These are phyloP conservation scores for Pezicula radicicola DNA, from an alignment of 2,329 filamentous ascomycete genomes.

Conservation along the genomic window DNA sequence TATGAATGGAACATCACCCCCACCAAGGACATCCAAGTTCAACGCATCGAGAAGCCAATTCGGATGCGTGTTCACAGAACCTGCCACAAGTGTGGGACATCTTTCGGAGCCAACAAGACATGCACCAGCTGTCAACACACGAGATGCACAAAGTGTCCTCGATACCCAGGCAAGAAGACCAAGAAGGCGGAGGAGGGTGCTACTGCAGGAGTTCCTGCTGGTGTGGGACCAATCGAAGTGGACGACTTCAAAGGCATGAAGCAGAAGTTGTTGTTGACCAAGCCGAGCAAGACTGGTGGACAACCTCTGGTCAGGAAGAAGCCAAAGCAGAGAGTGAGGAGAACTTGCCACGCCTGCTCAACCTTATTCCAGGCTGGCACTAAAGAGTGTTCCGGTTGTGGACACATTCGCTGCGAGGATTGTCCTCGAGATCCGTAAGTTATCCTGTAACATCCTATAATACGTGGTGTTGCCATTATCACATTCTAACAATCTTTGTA, in stretches of 20 bases:
- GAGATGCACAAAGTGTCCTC: slow-evolving; percentile 77
- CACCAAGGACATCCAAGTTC: slow-evolving; percentile 19
- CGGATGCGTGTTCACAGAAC: slow-evolving; percentile 74
- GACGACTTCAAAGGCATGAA: slow-evolving; percentile 22
- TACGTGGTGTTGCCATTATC: background rate
- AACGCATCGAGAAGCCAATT: slow-evolving; percentile 70
- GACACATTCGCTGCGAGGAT: slow-evolving; percentile 72
- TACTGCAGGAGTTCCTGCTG: slow-evolving; percentile 35
- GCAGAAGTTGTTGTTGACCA: slow-evolving; percentile 53
- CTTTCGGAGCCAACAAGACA: slow-evolving; percentile 69
- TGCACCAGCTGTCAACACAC: slow-evolving; percentile 76
- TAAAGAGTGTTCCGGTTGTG: slow-evolving; percentile 66
- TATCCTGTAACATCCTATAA: background rate
- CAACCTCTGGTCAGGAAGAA: slow-evolving; percentile 72
- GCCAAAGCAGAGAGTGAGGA: slow-evolving; percentile 68
- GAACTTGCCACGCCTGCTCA: slow-evolving; percentile 73
- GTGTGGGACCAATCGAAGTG: slow-evolving; percentile 12
- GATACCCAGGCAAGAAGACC: slow-evolving; percentile 51
- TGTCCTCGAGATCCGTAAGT: slow-evolving; percentile 80
- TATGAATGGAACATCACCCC: slow-evolving; percentile 21
- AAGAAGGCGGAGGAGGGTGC: slow-evolving; percentile 49
- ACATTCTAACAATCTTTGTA: slow-evolving; percentile 27
- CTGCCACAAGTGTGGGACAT: slow-evolving; percentile 77
- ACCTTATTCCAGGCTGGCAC: slow-evolving; percentile 55
- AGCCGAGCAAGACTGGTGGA: slow-evolving; percentile 62